phyloP scores from a whole-genome alignment of 75 land plant genomes.

The Ceratopteris richardii region DNA sequence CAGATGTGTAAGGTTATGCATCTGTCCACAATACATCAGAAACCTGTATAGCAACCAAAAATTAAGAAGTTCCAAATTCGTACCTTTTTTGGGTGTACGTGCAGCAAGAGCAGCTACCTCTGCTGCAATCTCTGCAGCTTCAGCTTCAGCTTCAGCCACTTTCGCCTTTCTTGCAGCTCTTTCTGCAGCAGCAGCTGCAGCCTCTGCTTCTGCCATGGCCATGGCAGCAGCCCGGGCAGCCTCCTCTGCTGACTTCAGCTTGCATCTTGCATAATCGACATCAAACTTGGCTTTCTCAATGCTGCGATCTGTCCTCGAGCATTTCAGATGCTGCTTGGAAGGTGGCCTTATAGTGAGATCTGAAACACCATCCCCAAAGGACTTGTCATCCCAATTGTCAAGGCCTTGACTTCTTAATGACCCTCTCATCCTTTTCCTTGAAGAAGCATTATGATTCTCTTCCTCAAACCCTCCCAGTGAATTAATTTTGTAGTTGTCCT shows the following conservation, averaged over 20 bases:
- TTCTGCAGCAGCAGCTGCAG: conserved; percentile 78
- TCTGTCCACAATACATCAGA: background rate
- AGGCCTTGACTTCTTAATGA: background rate
- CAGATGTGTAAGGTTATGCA: background rate
- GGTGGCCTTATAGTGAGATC: background rate
- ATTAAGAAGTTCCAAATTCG: background rate
- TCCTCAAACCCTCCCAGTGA: background rate
- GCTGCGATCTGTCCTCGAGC: too few relatives aligned
- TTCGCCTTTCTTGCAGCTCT: conserved; percentile 76
- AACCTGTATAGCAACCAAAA: background rate
- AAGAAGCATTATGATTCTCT: background rate
- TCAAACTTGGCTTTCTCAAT: conserved; percentile 19
- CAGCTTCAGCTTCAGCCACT: conserved; percentile 87
- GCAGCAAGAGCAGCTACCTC: conserved; percentile 48
- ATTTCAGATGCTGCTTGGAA: background rate
- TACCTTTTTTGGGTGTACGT: background rate
- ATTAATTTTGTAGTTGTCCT: conserved; percentile 23
- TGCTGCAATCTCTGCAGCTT: conserved; percentile 76
- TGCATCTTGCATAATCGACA: conserved; percentile 51
- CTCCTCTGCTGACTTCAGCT: conserved; percentile 62
- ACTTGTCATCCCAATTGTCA: too few relatives aligned
- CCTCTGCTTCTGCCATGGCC: conserved; percentile 92
- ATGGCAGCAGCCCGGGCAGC: conserved; percentile 73
- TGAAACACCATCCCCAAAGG: too few relatives aligned
- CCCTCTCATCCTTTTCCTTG: background rate